phyloP scores from a whole-genome alignment of 306 rosid genomes.

The Lithocarpus polystachyus region DNA sequence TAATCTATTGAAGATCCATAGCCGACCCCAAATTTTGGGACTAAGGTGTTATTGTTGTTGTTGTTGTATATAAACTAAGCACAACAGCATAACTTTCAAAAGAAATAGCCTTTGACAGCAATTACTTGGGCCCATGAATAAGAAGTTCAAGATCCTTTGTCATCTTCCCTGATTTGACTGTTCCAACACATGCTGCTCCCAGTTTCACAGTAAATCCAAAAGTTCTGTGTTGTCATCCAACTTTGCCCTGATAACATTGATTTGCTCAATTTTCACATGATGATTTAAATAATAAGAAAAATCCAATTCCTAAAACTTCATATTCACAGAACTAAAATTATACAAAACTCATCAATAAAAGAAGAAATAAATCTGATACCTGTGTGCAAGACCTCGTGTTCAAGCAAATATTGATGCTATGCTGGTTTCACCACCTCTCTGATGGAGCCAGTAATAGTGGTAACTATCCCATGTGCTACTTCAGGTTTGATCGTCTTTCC shows the following conservation, averaged over 20 bases:
- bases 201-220: constrained; percentile 66
- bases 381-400: constrained; percentile 93
- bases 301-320: neutral
- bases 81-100: neutral
- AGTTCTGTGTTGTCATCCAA: constrained; percentile 67
- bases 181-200: constrained; percentile 76
- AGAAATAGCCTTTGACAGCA: neutral
- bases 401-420: constrained; percentile 98
- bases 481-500: constrained; percentile 98
- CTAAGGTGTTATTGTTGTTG: too few species aligned
- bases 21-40: too few species aligned
- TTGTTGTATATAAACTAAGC: neutral
- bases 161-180: constrained; percentile 93
- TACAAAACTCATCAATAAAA: neutral
- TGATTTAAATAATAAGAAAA: neutral
- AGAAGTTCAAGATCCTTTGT: constrained; percentile 98
- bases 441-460: constrained; percentile 95
- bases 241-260: constrained; percentile 60
- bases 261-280: neutral
- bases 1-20: too few species aligned
- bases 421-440: constrained; percentile 97
- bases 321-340: neutral
- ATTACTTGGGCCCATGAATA: constrained; percentile 77
- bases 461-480: constrained; percentile 98
- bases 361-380: constrained; percentile 34